A percentile compares a stretch with the other conserved stretches of the same genome.
Conservation (phyloP, 345 rosid species). For the Lepidium didymum region DNA sequence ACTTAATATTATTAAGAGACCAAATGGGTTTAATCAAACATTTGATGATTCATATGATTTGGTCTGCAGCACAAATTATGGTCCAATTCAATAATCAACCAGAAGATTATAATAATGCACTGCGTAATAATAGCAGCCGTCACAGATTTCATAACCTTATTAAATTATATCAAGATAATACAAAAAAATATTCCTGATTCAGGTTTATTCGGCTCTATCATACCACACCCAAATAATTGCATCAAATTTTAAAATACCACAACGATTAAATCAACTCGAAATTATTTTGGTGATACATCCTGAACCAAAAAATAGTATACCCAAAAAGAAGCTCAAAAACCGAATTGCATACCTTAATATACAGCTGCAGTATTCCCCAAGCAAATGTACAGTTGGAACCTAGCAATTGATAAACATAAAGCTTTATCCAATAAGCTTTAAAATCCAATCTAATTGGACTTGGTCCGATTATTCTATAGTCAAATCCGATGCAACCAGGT, state of each 20-base stretch:
- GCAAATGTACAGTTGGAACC: background rate
- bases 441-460: background rate
- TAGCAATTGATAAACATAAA: background rate
- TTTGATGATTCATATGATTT: slow-evolving; percentile 18
- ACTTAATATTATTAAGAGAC: background rate
- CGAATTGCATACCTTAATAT: background rate
- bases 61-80: slow-evolving; percentile 1
- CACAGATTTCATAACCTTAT: background rate
- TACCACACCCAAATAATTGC: too few species aligned
- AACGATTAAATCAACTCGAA: background rate
- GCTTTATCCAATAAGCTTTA: background rate
- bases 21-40: slow-evolving; percentile 9
- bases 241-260: too few species aligned
- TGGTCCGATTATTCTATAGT: background rate
- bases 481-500: slow-evolving; percentile 14
- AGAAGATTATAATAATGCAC: slow-evolving; percentile 4
- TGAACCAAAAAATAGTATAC: too few species aligned
- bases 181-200: background rate
- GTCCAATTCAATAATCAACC: background rate
- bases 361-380: background rate
- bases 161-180: background rate
- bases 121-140: background rate
- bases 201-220: background rate
- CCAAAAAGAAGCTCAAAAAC: background rate
- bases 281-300: background rate